Evolutionary conservation across 2,329 filamentous ascomycete species (phyloP).

Genomic region (Ustulina deusta): DNA sequence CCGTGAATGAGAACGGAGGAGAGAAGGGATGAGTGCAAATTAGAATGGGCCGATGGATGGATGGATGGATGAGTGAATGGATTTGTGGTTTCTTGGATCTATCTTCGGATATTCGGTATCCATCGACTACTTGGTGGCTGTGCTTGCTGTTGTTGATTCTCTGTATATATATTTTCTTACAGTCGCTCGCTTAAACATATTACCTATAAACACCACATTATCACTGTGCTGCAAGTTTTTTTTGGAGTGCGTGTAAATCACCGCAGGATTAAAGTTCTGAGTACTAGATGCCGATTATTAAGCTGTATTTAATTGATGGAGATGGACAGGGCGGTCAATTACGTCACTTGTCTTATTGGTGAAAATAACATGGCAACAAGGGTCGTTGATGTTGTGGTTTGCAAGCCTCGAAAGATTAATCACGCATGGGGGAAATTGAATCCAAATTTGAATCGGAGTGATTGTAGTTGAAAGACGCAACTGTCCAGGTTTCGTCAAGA

Average conservation of each 20-base stretch:
- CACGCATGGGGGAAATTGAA: conserved; percentile 2
- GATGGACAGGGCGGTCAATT: neutral
- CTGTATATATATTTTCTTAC: conserved; percentile 29
- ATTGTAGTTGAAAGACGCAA: conserved; percentile 22
- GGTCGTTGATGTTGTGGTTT: neutral
- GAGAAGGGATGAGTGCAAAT: neutral
- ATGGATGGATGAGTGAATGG: neutral
- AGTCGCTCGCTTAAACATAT: conserved; percentile 29
- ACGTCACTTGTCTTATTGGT: neutral
- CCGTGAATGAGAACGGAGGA: neutral
- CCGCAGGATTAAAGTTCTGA: neutral
- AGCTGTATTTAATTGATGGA: neutral
- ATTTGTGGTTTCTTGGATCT: conserved; percentile 1
- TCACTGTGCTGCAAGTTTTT: neutral
- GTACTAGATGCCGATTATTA: neutral
- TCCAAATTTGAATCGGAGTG: neutral
- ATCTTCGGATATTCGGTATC: neutral
- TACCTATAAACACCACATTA: neutral
- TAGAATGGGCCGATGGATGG: neutral
- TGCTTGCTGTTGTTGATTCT: conserved; percentile 21
- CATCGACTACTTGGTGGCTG: conserved; percentile 15
- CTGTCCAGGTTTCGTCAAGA: conserved; percentile 39
- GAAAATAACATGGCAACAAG: neutral
- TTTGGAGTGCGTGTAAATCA: neutral
- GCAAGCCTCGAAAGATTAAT: neutral